phyloP scores from a whole-genome alignment of 2,329 filamentous ascomycete species.

The Colletotrichum higginsianum region DNA sequence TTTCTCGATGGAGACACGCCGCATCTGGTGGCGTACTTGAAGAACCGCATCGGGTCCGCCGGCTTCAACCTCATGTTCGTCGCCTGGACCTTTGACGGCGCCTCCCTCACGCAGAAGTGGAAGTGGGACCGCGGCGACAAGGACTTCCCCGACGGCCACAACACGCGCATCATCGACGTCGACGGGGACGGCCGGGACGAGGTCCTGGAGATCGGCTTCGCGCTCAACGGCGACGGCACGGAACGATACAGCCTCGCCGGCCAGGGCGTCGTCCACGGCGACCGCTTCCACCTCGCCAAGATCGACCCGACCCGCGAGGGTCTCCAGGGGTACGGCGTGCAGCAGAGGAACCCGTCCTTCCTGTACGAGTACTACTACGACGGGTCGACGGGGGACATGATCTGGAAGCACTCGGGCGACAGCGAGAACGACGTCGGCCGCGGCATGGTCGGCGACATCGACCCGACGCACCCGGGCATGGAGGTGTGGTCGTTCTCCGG shows the following conservation, averaged over 20 bases:
- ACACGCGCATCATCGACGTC: slow-evolving; percentile 45
- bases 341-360: slow-evolving; percentile 42
- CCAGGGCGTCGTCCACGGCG: slow-evolving; percentile 44
- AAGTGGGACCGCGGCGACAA: slow-evolving; percentile 43
- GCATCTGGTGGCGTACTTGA: slow-evolving; percentile 44
- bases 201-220: slow-evolving; percentile 45
- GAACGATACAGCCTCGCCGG: slow-evolving; percentile 42
- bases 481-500: slow-evolving; percentile 46
- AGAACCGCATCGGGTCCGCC: slow-evolving; percentile 41
- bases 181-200: slow-evolving; percentile 45
- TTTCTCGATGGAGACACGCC: slow-evolving; percentile 43
- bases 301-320: slow-evolving; percentile 44
- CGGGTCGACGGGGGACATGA: slow-evolving; percentile 36
- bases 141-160: slow-evolving; percentile 44
- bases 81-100: slow-evolving; percentile 45
- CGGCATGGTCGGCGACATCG: slow-evolving; percentile 45
- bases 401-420: slow-evolving; percentile 43
- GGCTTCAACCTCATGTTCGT: slow-evolving; percentile 39
- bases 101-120: slow-evolving; percentile 42
- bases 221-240: slow-evolving; percentile 45
- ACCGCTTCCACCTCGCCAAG: slow-evolving; percentile 46
- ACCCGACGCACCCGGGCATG: slow-evolving; percentile 43
- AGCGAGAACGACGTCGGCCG: slow-evolving; percentile 38
- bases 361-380: slow-evolving; percentile 48
- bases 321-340: slow-evolving; percentile 45